Base-by-base conservation (phyloP, 352 stramenopile genomes). In the Pythium sp. region DNA sequence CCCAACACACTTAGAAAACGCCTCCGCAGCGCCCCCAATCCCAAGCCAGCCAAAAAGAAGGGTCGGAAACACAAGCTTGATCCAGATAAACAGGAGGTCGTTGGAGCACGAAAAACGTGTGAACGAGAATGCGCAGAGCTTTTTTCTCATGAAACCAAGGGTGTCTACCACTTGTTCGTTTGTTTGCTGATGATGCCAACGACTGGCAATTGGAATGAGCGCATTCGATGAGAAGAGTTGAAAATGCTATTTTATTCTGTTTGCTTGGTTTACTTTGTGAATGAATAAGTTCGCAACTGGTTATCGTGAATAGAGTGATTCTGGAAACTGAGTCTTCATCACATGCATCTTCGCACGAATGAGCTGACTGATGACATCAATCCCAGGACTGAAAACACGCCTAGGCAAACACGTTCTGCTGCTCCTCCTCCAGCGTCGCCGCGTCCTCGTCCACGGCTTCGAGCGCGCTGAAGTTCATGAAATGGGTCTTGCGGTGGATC, bases 391-490 rank as follows among this genome's bases (percentile, higher is more conserved):
- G 15, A 20, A 49, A 15, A n/a, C 43, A 22, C 7, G 5, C 20
- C 47, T 68, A 95, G 3, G 82, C 84, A 64, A 96, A 94, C 11
- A 96, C 84, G 41, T 94, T 89, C 71, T 94, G 86, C 72, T 94
- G 85, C 72, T 99, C 91, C 43, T 99, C 94, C 49, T 98, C 87
- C 69, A 97, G 85, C 9, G 91, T 90, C 59, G 88, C 80, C 62
- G 90, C 82, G 36, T 90, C 83, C 20, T 97, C 91, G 41, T 98
- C 92, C 5, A 82, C 90, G 47, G 97, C 93, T 71, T 99, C 97
- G 74, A 99, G 97, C 63, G 97, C 93, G 61, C 96, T 98, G 71
- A 99, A 99, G 72, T 98, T 98, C 74, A 99, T 95, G 73, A 99
- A 99, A 81, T 99, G 98, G 69, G 97, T 97, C 77, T 98, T 98